Evolutionary conservation across 306 rosid species (phyloP).

Genomic region (Corylus americana): DNA sequence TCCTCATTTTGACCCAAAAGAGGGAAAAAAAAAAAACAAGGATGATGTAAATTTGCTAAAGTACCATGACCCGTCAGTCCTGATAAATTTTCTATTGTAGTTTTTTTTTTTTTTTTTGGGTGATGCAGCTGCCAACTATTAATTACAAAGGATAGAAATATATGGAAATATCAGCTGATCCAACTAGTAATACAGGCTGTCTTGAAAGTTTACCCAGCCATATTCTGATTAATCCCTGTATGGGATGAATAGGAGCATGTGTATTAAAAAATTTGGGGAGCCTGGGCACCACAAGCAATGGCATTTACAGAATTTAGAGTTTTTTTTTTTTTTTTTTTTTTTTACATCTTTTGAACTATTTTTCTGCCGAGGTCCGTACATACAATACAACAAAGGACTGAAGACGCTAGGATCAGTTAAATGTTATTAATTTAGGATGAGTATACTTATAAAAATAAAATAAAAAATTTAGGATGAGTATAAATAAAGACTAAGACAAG

Average conservation of each 20-base stretch:
- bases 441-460: too few relatives aligned
- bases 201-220: background rate
- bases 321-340: too few relatives aligned
- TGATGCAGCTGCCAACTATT: too few relatives aligned
- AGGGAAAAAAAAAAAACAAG: background rate
- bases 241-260: background rate
- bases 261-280: background rate
- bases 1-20: slow-evolving; percentile 5
- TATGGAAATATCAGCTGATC: background rate
- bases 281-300: too few relatives aligned
- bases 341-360: too few relatives aligned
- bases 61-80: background rate
- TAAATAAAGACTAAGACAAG: too few relatives aligned
- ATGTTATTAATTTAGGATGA: too few relatives aligned
- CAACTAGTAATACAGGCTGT: background rate
- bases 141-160: background rate
- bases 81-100: background rate
- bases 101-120: background rate
- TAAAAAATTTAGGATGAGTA: too few relatives aligned
- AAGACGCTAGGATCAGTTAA: too few relatives aligned
- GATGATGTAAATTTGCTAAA: background rate
- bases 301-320: too few relatives aligned
- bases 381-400: too few relatives aligned
- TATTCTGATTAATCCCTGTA: background rate
- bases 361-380: too few relatives aligned